Percentiles rank a stretch among this genome's conserved stretches.
These are phyloP conservation scores for Erodium moschatum DNA, from an alignment of 441 rosid species.

Conservation along the genomic window DNA sequence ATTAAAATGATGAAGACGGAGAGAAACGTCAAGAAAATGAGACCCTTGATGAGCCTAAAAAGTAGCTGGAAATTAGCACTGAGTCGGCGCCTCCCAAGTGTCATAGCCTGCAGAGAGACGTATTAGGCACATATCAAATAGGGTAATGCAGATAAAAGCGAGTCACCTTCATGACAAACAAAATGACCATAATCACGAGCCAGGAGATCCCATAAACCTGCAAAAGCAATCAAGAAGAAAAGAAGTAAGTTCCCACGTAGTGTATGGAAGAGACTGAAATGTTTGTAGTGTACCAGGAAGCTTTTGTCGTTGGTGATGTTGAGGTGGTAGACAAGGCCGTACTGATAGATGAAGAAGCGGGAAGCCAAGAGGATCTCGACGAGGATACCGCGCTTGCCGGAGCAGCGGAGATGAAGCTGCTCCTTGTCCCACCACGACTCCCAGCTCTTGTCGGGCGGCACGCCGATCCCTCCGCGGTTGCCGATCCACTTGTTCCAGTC, in stretches of 20 bases:
- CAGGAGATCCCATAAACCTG: constrained; percentile 72
- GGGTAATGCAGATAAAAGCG: too few relatives aligned
- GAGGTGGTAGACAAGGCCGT: constrained; percentile 61
- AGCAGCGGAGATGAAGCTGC: constrained; percentile 41
- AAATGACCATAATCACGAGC: constrained; percentile 74
- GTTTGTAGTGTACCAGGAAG: too few relatives aligned
- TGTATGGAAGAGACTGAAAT: too few relatives aligned
- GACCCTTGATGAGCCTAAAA: constrained; percentile 76
- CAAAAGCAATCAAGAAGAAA: too few relatives aligned
- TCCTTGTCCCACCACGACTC: constrained; percentile 31
- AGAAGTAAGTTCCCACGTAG: too few relatives aligned
- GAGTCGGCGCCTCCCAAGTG: constrained; percentile 92
- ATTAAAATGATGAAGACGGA: constrained; percentile 59
- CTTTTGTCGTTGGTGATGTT: constrained; percentile 41
- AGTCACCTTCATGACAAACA: constrained; percentile 50
- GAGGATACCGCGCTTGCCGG: constrained; percentile 55
- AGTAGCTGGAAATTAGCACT: constrained; percentile 94
- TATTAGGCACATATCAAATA: too few relatives aligned
- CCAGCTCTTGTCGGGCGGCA: constrained; percentile 26
- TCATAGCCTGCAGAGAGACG: constrained; percentile 36
- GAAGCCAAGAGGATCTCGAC: constrained; percentile 66
- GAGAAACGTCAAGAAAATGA: constrained; percentile 58
- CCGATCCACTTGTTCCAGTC: constrained; percentile 26
- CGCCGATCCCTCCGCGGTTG: constrained; percentile 25
- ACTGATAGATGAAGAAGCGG: constrained; percentile 30